Evolutionary conservation across 208 protist genomes (phyloP), one percentile per base, ranked within the genome.

Genomic region (Herpetomonas samuelpessoai): DNA sequence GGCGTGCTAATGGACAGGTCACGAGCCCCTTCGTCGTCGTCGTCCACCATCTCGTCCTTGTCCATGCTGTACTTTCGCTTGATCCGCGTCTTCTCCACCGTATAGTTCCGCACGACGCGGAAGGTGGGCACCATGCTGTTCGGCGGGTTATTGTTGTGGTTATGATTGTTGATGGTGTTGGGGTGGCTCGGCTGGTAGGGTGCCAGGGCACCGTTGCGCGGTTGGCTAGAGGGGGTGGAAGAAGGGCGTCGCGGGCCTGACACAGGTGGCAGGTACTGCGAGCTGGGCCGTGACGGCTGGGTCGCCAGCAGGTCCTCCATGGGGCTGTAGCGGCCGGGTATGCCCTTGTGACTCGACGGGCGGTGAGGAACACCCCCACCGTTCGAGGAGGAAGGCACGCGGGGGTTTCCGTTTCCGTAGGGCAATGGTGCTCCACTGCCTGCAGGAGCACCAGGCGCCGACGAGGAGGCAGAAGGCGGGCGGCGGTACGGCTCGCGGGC

Each of bases 31-130:
- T 70, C 56, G 31, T 50, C 41, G 0, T 26, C 41, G 16, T 57
- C 55, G 9, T 57, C 55, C 9, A 51, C 38, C 27, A 7, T 30
- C 12, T 45, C 49, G 49, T 39, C 27, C 31, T 49, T 47, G 27
- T 25, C 21, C 30, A 51, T 38, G 35, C 21, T 57, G 48, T 63
- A 63, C 29, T 38, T 62, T 29, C 65, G 65, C 31, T 57, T 47
- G 24, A 70, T 51, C 39, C 39, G 54, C 28, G 45, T 70, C 45
- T 57, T 57, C 65, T 70, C 57, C 25, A 70, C 55, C 26, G 51
- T 57, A 49, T 70, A 70, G 29, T 70, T 55, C 24, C 65, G 65
- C 29, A 46, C 29, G 14, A 63, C 50, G 41, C 65, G 65, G 57
- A 57, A 58, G 22, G 50, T 62, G 16, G 65, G 39, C 14, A 31